Conservation (phyloP, 2,329 filamentous ascomycete species). For the Fusarium sambucinum region DNA sequence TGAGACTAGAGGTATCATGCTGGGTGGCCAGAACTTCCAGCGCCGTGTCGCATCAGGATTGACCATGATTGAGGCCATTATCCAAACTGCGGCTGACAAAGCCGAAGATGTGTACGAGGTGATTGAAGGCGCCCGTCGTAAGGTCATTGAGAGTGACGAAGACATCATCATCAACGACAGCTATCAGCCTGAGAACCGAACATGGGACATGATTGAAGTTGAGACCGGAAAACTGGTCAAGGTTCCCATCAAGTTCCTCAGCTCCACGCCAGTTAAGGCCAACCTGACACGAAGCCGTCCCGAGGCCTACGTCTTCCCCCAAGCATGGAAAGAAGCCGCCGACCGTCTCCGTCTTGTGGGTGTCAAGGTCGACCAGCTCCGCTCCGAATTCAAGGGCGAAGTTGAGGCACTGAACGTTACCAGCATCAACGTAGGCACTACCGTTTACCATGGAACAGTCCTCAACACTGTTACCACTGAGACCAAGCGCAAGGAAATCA, state of each 20-base stretch:
- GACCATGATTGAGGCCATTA: constrained; percentile 43
- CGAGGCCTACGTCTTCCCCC: constrained; percentile 48
- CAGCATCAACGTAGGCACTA: constrained; percentile 19
- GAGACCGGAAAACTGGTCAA: constrained; percentile 44
- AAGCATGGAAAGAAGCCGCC: constrained; percentile 43
- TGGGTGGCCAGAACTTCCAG: constrained; percentile 52
- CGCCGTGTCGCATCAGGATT: constrained; percentile 48
- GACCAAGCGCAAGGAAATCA: constrained; percentile 31
- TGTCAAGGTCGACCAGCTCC: constrained; percentile 40
- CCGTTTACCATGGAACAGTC: constrained; percentile 43
- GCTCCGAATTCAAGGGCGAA: constrained; percentile 38
- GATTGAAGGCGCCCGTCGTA: constrained; percentile 40
- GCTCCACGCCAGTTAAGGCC: constrained; percentile 42
- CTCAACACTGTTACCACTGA: constrained; percentile 44
- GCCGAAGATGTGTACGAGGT: constrained; percentile 35
- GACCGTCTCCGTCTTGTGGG: constrained; percentile 44
- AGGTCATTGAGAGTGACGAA: constrained; percentile 39
- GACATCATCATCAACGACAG: constrained; percentile 43
- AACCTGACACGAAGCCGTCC: constrained; percentile 47
- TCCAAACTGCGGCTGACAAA: constrained; percentile 46
- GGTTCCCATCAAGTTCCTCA: constrained; percentile 42
- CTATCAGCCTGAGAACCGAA: constrained; percentile 38
- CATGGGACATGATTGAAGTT: constrained; percentile 47
- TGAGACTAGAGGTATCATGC: constrained; percentile 48
- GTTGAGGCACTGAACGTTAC: constrained; percentile 44